These are phyloP conservation scores for Pseudisothecium myosuroides DNA, from an alignment of 225 moss, liverwort and hornwort genomes.

Conservation along the genomic window DNA sequence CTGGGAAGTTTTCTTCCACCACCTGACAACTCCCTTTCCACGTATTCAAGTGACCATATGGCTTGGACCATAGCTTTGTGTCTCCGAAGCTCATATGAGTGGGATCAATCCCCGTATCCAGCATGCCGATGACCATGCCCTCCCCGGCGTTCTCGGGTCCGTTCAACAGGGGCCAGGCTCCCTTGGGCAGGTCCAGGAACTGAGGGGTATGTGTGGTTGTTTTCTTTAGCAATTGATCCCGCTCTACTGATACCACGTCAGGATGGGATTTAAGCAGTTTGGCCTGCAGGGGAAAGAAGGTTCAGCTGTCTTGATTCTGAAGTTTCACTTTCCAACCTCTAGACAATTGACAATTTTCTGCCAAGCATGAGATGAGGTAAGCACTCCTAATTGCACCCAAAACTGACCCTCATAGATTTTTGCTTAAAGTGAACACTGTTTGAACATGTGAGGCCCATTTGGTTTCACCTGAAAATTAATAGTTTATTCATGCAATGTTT, in stretches of 20 bases:
- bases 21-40: constrained; percentile 54
- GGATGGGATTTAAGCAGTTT: constrained; percentile 47
- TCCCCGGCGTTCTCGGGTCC: constrained; percentile 76
- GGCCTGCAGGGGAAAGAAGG: constrained; percentile 17
- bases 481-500: background rate
- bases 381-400: background rate
- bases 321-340: background rate
- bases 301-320: background rate
- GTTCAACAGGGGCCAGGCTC: constrained; percentile 61
- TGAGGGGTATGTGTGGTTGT: constrained; percentile 80
- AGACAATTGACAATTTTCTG: background rate
- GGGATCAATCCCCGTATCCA: constrained; percentile 87
- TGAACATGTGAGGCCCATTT: background rate
- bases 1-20: constrained; percentile 36
- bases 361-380: background rate
- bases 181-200: constrained; percentile 65
- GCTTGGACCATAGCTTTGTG: constrained; percentile 20
- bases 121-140: constrained; percentile 76
- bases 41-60: constrained; percentile 21
- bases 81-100: constrained; percentile 57
- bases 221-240: constrained; percentile 54
- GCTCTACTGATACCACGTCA: constrained; percentile 57
- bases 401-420: background rate
- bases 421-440: background rate
- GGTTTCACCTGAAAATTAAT: background rate